Base-by-base conservation (phyloP, 805 yeast species). In the Kodamaea nitidulidarum region DNA sequence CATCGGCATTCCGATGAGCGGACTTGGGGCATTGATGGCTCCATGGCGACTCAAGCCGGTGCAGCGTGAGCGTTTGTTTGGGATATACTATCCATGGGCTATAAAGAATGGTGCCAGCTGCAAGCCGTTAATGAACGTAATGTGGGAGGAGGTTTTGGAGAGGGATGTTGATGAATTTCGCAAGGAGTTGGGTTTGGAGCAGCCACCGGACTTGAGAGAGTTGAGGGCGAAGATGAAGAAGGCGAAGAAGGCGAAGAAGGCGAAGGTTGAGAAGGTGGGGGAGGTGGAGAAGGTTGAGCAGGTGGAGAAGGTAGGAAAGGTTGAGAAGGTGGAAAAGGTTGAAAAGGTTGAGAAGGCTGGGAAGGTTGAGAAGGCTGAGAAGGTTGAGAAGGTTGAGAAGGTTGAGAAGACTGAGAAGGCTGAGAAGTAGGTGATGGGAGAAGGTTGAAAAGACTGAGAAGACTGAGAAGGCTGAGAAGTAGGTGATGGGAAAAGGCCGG, bases 1-100 rank as follows among this genome's bases (percentile, higher is more conserved):
- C 58, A 75, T 91, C 43, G 95, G 95, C 4, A 78, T 93, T 32
- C 97, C 97, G 10, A 90, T 91, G 95, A 88, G 96, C 3, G 95
- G 96, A 0, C 58, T 93, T 36, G 97, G 96, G 0, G 90, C 95
- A 0, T 50, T 86, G n/a, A 75, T 88, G 47, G 96, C 96, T 3
- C 96, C 96, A 1, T 72, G 84, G 52, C 75, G 90, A 44, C 71
- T 91, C 42, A 80, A 76, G 40, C 61, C 71, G 2, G 67, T 72
- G 36, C 88, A 87, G 52, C 78, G 80, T 42, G 63, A 73, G 40
- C 67, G 90, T 36, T 70, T 91, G 46, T 65, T 75, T 42, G 75
- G 77, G 26, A 75, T 83, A 9, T 91, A 86, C 56, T 75, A 88
- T 48, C 96, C 95, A 2, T 88, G 96, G 96, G 95, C 95, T 2